Base-by-base conservation (phyloP, 805 yeast genomes). In the Yamadazyma nakazawae region DNA sequence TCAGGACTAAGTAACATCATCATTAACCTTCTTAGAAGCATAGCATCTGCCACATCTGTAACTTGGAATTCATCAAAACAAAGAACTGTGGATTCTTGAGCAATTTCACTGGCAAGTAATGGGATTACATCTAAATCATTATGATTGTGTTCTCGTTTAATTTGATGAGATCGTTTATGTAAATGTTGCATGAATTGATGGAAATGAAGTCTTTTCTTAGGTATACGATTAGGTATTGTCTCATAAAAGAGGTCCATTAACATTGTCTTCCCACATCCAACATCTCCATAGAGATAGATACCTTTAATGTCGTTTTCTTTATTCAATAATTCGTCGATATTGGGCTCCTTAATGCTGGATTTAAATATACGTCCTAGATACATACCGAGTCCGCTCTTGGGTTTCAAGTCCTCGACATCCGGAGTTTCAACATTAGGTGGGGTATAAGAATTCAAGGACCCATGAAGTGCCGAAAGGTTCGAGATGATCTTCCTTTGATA, bases 181-280 rank as follows among this genome's bases (percentile, higher is more conserved):
- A 94, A 76, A 55, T 82, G 79, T 62, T 94, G 98, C 97, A 94
- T 94, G 64, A 94, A 94, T 56, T 90, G 96, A 66, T 94, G 99
- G 74, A 94, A 94, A 65, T 94, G 99, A 40, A 92, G 74, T 53
- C 99, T 76, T 56, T 74, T 78, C 59, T 90, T 89, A 11, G 92
- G 78, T 48, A 94, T 70, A 60, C 85, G 88, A 0, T 66, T 43
- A 0, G 98, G 97, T 14, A 92, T 78, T 0, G 96, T 88, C 17
- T 80, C 72, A 66, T 91, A 94, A 59, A 94, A 94, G 54, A 94
- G 72, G 65, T 94, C 98, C 98, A 94, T 92, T 50, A 94, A 72
- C 97, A 94, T 92, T 7, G 99, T 94, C 62, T 94, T 92, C 3
- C 99, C 99, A 66, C 98, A 91, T 1, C 99, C 99, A 37, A 94